A percentile compares a stretch with the other conserved stretches of the same genome.
Conservation (phyloP, 2,329 filamentous ascomycete genomes). For the Cordyceps militaris region DNA sequence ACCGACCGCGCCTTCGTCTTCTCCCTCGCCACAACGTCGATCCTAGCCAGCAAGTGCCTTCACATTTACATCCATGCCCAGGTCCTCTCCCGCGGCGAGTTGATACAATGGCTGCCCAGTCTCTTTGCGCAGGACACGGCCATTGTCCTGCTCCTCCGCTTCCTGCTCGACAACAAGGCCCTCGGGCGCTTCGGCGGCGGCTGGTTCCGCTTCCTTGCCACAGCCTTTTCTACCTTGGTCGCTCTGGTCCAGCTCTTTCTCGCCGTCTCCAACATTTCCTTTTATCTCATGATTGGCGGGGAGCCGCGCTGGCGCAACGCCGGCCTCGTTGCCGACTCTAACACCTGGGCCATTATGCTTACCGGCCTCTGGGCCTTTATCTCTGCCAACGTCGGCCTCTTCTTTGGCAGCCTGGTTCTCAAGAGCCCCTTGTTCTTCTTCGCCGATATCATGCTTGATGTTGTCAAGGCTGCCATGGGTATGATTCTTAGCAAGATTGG, state of each 20-base stretch:
- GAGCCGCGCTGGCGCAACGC: constrained; percentile 31
- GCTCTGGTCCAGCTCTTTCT: constrained; percentile 15
- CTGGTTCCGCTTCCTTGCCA: constrained; percentile 10
- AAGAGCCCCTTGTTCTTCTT: constrained; percentile 19
- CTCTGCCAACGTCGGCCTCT: constrained; percentile 15
- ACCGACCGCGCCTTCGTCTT: constrained; percentile 12
- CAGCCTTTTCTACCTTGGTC: background rate
- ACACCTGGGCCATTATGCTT: constrained; percentile 25
- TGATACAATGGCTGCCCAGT: constrained; percentile 9
- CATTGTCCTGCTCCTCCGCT: constrained; percentile 12
- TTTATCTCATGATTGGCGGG: constrained; percentile 23
- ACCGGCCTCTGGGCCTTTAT: constrained; percentile 24
- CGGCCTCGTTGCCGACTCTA: constrained; percentile 24
- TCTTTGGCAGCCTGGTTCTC: constrained; percentile 19
- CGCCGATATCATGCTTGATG: constrained; percentile 18
- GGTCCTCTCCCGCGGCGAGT: constrained; percentile 7
- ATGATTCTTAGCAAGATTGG: constrained; percentile 7
- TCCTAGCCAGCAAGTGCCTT: constrained; percentile 11
- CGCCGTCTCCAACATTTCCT: constrained; percentile 21
- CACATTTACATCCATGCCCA: constrained; percentile 14
- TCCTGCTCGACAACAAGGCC: constrained; percentile 6
- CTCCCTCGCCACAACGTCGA: constrained; percentile 7
- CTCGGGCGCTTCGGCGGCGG: constrained; percentile 6
- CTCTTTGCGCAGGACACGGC: constrained; percentile 12
- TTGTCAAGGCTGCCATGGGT: constrained; percentile 21